Base-by-base conservation (phyloP, 179 eudicot species). In the Corrigiola litoralis region DNA sequence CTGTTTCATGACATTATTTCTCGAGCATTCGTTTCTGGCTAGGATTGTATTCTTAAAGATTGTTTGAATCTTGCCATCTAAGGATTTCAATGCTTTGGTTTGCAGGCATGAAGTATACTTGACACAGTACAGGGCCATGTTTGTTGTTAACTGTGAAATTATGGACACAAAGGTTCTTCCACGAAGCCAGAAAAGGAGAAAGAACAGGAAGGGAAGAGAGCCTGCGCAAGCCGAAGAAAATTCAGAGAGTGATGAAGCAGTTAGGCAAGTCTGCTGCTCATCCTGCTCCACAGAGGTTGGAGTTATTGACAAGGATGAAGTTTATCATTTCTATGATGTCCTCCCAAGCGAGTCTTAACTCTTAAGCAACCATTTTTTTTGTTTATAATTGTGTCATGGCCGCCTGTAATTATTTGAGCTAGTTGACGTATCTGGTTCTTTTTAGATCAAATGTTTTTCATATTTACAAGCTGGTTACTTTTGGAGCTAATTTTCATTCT, bases 201-300 rank as follows among this genome's bases (percentile, higher is more conserved):
- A 87, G 76, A 76, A 72, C 21, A 68, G 55, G 65, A 79, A 72
- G 64, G 74, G 70, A 16, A 63, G 57, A 61, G 68, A 50, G 17
- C 11, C 64, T 31, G 58, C 36, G 7, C 55, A 51, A 54, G 63
- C 38, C 41, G 66, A 50, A 32, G 79, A 41, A 25, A 78, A 58
- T 65, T 56, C 79, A 6, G 63, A 27, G 44, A 44, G 55, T 42
- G 75, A 51, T 18, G 85, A 80, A 74, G 52, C 79, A 50, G 59
- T 67, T 27, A 85, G 69, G 68, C 84, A 77, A 44, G 95, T 89
- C 4, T 85, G 88, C 63, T 92, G 98, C 73, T 74, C 82, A 16
- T 88, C 87, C 49, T 89, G 98, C 70, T 81, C 88, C 16, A 85
- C 96, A 0, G 88, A 85, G 77, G 90, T 92, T 18, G 96, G 96